Conservation (phyloP, 441 rosid species). For the Metrosideros polymorpha region DNA sequence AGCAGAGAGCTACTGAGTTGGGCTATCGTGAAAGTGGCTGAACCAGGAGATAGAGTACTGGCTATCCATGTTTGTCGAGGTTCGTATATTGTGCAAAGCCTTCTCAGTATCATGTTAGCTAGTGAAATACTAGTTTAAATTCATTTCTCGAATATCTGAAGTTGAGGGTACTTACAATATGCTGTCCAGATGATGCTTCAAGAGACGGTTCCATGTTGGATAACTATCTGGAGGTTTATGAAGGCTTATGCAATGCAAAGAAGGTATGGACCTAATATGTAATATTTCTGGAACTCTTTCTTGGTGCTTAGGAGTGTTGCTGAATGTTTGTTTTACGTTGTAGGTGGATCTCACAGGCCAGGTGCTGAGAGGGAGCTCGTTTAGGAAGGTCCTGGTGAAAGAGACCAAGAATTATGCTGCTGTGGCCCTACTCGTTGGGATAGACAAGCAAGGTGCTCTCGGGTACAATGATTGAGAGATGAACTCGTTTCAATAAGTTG, state of each 20-base stretch:
- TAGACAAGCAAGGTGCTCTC: slow-evolving; percentile 29
- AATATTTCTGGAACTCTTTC: neutral
- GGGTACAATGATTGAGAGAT: slow-evolving; percentile 28
- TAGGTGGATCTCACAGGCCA: slow-evolving; percentile 63
- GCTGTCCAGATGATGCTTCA: slow-evolving; percentile 37
- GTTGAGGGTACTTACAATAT: neutral
- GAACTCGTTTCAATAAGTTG: neutral
- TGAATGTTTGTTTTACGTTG: slow-evolving; percentile 5
- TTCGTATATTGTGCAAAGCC: slow-evolving; percentile 24
- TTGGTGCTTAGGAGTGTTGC: neutral
- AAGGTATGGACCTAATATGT: slow-evolving; percentile 32
- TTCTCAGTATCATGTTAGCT: neutral
- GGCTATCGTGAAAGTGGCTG: slow-evolving; percentile 75
- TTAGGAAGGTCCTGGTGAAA: slow-evolving; percentile 42
- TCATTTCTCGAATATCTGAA: neutral
- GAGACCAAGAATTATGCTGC: slow-evolving; percentile 56
- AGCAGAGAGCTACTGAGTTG: slow-evolving; percentile 67
- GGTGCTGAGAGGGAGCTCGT: slow-evolving; percentile 46
- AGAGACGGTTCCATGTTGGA: slow-evolving; percentile 39
- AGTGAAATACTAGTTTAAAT: neutral
- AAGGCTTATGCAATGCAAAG: slow-evolving; percentile 51
- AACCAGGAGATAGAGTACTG: slow-evolving; percentile 74
- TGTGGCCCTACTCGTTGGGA: slow-evolving; percentile 56
- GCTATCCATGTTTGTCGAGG: slow-evolving; percentile 65
- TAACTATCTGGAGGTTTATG: slow-evolving; percentile 44